Evolutionary conservation across 2,329 filamentous ascomycete genomes (phyloP).

Genomic region (Fusarium heterosporum): DNA sequence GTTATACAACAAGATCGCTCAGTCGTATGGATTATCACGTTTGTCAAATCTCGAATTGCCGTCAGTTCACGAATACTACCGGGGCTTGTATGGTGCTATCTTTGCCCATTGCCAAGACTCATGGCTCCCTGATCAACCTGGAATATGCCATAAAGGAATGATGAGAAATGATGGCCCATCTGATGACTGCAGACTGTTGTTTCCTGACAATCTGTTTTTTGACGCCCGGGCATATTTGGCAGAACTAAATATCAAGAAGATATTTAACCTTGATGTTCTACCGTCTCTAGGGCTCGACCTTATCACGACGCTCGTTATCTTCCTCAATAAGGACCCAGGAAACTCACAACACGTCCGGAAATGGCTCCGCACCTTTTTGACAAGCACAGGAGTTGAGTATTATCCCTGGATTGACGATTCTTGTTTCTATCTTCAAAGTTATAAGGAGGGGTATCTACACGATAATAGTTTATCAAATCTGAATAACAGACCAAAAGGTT

Average conservation of each 20-base stretch:
- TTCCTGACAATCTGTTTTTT: not conserved
- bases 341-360: too few species aligned
- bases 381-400: too few species aligned
- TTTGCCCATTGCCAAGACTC: slow-evolving; percentile 2
- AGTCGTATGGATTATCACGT: too few species aligned
- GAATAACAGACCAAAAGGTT: too few species aligned
- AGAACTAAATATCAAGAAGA: not conserved
- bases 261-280: too few species aligned
- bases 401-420: too few species aligned
- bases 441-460: too few species aligned
- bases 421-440: too few species aligned
- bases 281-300: not conserved
- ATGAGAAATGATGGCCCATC: too few species aligned
- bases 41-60: too few species aligned
- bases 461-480: not conserved
- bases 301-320: not conserved
- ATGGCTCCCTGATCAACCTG: not conserved
- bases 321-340: too few species aligned
- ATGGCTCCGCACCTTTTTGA: too few species aligned
- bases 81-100: not conserved
- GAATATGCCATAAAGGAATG: fast-evolving
- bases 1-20: fast-evolving
- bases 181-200: not conserved
- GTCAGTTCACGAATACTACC: slow-evolving; percentile 8
- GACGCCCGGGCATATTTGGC: fast-evolving